phyloP scores from a whole-genome alignment of 495 filamentous ascomycete species.

The Peziza echinospora region DNA sequence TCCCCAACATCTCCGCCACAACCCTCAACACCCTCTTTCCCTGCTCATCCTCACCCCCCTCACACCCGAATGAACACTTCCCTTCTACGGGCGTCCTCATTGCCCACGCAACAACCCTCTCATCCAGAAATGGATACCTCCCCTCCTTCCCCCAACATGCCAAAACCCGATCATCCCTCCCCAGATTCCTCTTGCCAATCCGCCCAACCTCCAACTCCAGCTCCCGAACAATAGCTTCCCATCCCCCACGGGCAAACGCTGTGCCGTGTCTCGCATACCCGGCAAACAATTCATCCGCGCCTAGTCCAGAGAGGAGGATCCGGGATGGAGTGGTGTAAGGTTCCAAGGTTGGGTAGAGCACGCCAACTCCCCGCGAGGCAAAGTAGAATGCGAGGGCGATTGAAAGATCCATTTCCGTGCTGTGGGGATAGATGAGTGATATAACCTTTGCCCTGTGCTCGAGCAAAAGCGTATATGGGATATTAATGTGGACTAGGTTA shows the following conservation, averaged over 20 bases:
- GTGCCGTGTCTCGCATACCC: conserved; percentile 73
- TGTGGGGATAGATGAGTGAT: conserved; percentile 69
- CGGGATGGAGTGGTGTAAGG: conserved; percentile 50
- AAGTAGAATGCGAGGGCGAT: conserved; percentile 87
- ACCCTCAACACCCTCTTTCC: conserved; percentile 67
- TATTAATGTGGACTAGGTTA: conserved; percentile 63
- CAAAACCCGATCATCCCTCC: conserved; percentile 79
- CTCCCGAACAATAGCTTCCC: conserved; percentile 53
- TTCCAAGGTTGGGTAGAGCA: conserved; percentile 15
- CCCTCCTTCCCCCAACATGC: conserved; percentile 77
- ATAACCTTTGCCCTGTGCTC: conserved; percentile 47
- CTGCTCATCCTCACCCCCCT: conserved; percentile 29
- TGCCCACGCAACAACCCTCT: conserved; percentile 63
- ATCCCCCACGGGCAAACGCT: conserved; percentile 40
- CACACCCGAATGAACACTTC: conserved; percentile 62
- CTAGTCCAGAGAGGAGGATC: conserved; percentile 76
- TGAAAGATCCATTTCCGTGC: conserved; percentile 98
- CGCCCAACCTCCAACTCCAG: conserved; percentile 69
- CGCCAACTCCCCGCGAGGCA: conserved; percentile 56
- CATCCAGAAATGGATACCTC: conserved; percentile 82
- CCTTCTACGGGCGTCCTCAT: conserved; percentile 50
- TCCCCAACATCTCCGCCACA: conserved; percentile 50
- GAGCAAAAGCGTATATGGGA: conserved; percentile 56
- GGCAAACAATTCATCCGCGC: conserved; percentile 88
- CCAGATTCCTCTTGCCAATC: conserved; percentile 80